phyloP scores from a whole-genome alignment of 2,329 filamentous ascomycete species.

The Rhynchosporium graminicola region DNA sequence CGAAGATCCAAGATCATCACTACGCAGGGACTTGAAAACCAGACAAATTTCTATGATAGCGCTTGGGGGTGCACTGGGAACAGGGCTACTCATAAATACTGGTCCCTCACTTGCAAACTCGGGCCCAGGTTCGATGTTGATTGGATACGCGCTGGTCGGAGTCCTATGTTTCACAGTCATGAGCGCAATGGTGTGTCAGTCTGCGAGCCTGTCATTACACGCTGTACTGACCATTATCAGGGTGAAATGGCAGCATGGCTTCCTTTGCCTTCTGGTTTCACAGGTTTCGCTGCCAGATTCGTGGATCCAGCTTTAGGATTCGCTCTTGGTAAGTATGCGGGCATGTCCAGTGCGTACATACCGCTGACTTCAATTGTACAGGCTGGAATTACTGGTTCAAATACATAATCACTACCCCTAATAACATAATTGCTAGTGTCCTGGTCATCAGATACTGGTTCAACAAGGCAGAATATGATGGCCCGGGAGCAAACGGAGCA shows the following conservation, averaged over 20 bases:
- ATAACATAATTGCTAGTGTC: conserved; percentile 79
- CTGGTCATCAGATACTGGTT: conserved; percentile 81
- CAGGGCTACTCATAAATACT: conserved; percentile 70
- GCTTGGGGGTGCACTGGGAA: conserved; percentile 63
- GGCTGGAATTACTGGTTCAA: conserved; percentile 39
- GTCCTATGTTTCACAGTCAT: conserved; percentile 79
- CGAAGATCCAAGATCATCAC: conserved; percentile 34
- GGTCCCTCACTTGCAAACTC: conserved; percentile 46
- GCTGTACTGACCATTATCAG: conserved; percentile 7
- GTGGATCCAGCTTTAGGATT: conserved; percentile 81
- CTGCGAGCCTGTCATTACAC: neutral
- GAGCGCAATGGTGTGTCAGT: conserved; percentile 60
- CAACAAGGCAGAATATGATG: conserved; percentile 43
- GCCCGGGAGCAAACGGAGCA: conserved; percentile 64
- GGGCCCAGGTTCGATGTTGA: conserved; percentile 67
- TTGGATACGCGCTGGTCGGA: conserved; percentile 70
- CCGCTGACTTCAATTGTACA: conserved; percentile 13
- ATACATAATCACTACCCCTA: conserved; percentile 84
- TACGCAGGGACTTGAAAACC: conserved; percentile 55
- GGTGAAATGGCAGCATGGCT: conserved; percentile 87
- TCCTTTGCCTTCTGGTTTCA: conserved; percentile 76
- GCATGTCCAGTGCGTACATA: conserved; percentile 29
- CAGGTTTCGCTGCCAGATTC: conserved; percentile 77
- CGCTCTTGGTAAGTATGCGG: conserved; percentile 57
- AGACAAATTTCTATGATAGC: conserved; percentile 65